These are phyloP conservation scores for Blastocystis sp. DNA, from an alignment of 352 stramenopile genomes.

Conservation along the genomic window DNA sequence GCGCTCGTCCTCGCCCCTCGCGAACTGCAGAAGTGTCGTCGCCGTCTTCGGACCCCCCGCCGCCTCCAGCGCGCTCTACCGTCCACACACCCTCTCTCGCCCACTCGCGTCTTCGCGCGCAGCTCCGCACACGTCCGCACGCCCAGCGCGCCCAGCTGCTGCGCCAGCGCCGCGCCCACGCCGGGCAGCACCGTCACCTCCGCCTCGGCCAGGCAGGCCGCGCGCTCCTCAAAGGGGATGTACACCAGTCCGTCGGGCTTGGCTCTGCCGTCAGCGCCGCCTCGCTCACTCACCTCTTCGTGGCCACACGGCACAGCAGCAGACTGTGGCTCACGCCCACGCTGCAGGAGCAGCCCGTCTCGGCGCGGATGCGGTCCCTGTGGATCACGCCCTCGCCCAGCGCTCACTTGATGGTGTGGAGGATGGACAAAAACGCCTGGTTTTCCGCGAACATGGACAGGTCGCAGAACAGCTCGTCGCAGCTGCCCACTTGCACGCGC, in stretches of 20 bases:
- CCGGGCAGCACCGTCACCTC: slow-evolving; percentile 27
- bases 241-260: slow-evolving; percentile 58
- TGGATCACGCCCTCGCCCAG: no score
- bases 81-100: background rate
- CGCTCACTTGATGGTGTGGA: slow-evolving; percentile 10
- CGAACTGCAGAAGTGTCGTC: background rate
- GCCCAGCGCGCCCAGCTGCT: slow-evolving; percentile 7
- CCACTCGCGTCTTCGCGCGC: background rate
- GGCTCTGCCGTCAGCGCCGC: background rate
- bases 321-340: slow-evolving; percentile 41
- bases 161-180: background rate
- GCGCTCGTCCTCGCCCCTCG: background rate
- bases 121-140: slow-evolving; percentile 21
- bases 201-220: background rate
- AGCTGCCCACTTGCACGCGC: slow-evolving; percentile 43
- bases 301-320: slow-evolving; percentile 44
- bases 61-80: background rate
- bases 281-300: slow-evolving; percentile 5
- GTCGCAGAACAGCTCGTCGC: slow-evolving; percentile 55
- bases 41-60: slow-evolving; percentile 18
- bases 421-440: slow-evolving; percentile 11
- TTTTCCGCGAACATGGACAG: slow-evolving; percentile 4
- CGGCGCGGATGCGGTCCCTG: slow-evolving; percentile 17
- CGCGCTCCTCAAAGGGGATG: slow-evolving; percentile 17
- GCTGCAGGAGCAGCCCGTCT: slow-evolving; percentile 28